Evolutionary conservation across 1,284 basidiomycete genomes (phyloP), one percentile per base, ranked within the genome.

Genomic region (Singerocomus inundabilis): DNA sequence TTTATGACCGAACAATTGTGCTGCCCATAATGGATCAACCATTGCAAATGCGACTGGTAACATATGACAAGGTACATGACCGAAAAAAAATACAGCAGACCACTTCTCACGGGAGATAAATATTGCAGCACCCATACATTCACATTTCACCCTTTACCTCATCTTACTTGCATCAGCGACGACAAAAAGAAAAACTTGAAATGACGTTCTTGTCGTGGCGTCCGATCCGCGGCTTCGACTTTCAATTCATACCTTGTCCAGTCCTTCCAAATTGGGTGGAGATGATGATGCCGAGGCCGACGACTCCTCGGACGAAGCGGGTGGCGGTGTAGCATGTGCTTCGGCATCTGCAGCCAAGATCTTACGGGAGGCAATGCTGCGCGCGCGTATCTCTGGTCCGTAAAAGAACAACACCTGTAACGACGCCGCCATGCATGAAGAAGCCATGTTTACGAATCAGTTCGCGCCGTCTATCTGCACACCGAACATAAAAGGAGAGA

Each of bases 311-410:
- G 21, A 41, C 4, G 32, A 36, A 30, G 44, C 28, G 8, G 34
- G 12, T 21, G 4, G 21, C 21, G 21, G 0, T 25, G 25, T 3
- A 12, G 25, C 30, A 40, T 5, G 8, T 36, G 31, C 4, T 21
- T 21, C 21, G 21, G 26, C 40, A 6, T 66, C 60, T 2, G 46
- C 51, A 35, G 71, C 70, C 54, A 73, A 60, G n/a, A 80, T 71
- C 44, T 63, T 62, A 5, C 72, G 61, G 5, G 82, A 82, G 57
- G 86, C 81, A 59, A 75, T 80, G 60, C 85, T 88, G 24, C 72
- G 70, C 31, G 69, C 71, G 4, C 86, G 78, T 54, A 90, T 86
- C 21, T 21, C 49, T n/a, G 54, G 48, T 30, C 58, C 55, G 24
- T 57, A 59, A 41, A 51, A 51, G 44, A 59, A 62, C 12, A 63